Evolutionary conservation across 495 filamentous ascomycete genomes (phyloP), one percentile per base, ranked within the genome.

Genomic region (Umbilicaria muhlenbergii): DNA sequence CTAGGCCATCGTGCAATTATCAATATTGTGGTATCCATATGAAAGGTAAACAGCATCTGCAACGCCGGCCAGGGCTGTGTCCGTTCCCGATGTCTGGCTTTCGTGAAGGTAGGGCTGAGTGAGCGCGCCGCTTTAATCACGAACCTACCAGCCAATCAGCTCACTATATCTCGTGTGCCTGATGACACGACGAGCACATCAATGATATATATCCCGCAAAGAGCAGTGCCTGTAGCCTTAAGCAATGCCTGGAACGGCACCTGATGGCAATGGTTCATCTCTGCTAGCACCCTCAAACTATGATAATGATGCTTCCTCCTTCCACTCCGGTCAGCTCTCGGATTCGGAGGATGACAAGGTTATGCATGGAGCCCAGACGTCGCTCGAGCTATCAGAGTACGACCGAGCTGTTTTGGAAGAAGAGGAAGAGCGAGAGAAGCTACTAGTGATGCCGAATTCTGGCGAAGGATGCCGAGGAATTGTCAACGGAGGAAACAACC

Each of bases 381-480:
- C 81, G 48, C 61, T 71, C 37, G 86, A 93, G 55, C 64, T 86
- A 19, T 66, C 73, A 11, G 68, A 74, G 18, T 74, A 81, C 57
- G 87, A 92, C 54, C 70, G 74, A 38, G 69, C 77, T n/a, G 78
- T 94, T 0, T 58, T 94, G 46, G 71, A 81, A 36, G 84, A 91
- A 48, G 88, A 96, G 63, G 87, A 94, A 44, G 87, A 95, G 55
- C 66, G 81, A 38, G 88, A 92, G 53, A 75, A 80, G 47, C 58
- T 94, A 36, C 67, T 95, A 33, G 63, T 74, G 33, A 58, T 61
- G 32, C 63, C 68, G 40, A 69, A 74, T 17, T 61, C 63, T 14
- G 54, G 65, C 1, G 59, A 71, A 35, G 68, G 75, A n/a, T 49
- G 73, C 7, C 61, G 66, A 38, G 58, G 63, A 15, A 62, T 73